Percentiles rank a stretch among this genome's conserved stretches.
phyloP scores from a whole-genome alignment of 2,329 filamentous ascomycete species.

The Alternaria postmessia region DNA sequence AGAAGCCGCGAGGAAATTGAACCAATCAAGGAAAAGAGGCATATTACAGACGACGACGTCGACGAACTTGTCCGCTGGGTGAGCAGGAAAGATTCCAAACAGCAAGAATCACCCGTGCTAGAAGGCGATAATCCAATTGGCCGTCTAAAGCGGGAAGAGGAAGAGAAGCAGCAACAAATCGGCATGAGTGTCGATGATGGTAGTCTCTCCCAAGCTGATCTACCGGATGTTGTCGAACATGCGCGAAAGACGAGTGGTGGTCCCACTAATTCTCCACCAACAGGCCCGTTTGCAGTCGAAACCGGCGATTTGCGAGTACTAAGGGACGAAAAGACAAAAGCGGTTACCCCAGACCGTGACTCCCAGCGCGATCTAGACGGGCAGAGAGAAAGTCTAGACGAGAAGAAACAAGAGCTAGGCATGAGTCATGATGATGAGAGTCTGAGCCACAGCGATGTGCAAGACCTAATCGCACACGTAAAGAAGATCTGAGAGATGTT shows the following conservation, averaged over 20 bases:
- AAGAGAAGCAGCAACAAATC: conserved; percentile 24
- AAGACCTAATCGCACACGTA: conserved; percentile 8
- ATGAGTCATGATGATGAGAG: conserved; percentile 4
- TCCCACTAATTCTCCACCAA: too few relatives aligned
- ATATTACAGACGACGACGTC: conserved; percentile 32
- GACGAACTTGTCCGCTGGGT: conserved; percentile 40
- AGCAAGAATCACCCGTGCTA: conserved; percentile 6
- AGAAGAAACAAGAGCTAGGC: conserved; percentile 7
- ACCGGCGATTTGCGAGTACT: conserved; percentile 4
- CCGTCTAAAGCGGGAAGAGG: conserved; percentile 13
- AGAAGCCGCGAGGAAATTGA: conserved; percentile 17
- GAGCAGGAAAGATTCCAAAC: conserved; percentile 25
- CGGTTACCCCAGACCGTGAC: background rate
- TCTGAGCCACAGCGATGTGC: conserved; percentile 7
- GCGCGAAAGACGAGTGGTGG: conserved; percentile 3
- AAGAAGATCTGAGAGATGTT: background rate
- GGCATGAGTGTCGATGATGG: conserved; percentile 30
- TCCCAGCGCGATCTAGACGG: background rate
- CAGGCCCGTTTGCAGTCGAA: background rate
- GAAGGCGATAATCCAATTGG: background rate
- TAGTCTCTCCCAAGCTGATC: conserved; percentile 24
- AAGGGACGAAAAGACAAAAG: background rate
- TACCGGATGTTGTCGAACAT: conserved; percentile 17
- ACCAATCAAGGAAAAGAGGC: conserved; percentile 11
- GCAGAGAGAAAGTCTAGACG: conserved; percentile 3